These are phyloP conservation scores for Alloteropsis semialata DNA, from an alignment of 176 grass and related monocot species.

Conservation along the genomic window DNA sequence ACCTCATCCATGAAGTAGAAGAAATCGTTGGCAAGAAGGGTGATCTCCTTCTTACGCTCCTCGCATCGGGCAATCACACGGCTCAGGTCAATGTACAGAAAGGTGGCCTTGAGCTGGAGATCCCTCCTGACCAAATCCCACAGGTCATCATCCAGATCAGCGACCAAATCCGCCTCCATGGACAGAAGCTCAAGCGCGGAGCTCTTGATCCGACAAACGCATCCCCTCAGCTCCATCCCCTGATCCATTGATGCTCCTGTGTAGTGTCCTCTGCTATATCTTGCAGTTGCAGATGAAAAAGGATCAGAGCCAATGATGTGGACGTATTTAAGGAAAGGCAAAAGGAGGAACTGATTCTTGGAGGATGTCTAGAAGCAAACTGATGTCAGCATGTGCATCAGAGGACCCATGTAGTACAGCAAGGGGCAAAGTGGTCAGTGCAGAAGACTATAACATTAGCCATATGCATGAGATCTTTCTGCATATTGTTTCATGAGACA, in stretches of 20 bases:
- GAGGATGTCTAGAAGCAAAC: slow-evolving; percentile 57
- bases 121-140: slow-evolving; percentile 66
- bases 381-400: slow-evolving; percentile 50
- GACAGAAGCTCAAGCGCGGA: slow-evolving; percentile 51
- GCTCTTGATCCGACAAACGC: slow-evolving; percentile 67
- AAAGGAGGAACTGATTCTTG: slow-evolving; percentile 49
- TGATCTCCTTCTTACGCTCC: slow-evolving; percentile 56
- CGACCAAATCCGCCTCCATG: slow-evolving; percentile 59
- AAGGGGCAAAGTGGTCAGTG: slow-evolving; percentile 36
- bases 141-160: slow-evolving; percentile 42
- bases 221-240: slow-evolving; percentile 57
- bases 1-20: slow-evolving; percentile 77
- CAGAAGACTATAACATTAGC: slow-evolving; percentile 31
- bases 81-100: slow-evolving; percentile 80
- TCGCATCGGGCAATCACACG: slow-evolving; percentile 49
- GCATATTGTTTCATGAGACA: slow-evolving; percentile 10
- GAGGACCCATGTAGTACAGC: slow-evolving; percentile 9
- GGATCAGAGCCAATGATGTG: slow-evolving; percentile 42
- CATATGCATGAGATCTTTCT: slow-evolving; percentile 37
- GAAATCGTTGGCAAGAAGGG: slow-evolving; percentile 56
- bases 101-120: slow-evolving; percentile 62
- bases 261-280: slow-evolving; percentile 4
- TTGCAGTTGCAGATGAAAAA: slow-evolving; percentile 30
- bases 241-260: slow-evolving; percentile 33
- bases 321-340: slow-evolving; percentile 42